Evolutionary conservation across 768 basidiomycete species (phyloP).

Genomic region (Boletus coccyginus): DNA sequence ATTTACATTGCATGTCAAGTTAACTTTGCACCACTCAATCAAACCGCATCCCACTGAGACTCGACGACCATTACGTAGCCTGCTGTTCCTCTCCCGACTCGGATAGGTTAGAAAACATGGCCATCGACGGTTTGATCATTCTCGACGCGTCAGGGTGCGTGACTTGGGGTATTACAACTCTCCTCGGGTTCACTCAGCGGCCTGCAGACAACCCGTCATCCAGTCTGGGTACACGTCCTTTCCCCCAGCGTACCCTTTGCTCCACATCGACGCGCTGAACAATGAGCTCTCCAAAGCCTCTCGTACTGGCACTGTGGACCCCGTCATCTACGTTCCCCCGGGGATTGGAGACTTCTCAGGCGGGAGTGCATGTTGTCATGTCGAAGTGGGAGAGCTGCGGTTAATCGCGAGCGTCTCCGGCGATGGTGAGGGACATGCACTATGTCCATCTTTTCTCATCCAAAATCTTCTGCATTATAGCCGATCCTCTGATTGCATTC

Average conservation of each 20-base stretch:
- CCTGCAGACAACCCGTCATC: constrained; percentile 70
- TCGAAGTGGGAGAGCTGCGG: constrained; percentile 71
- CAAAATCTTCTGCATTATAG: constrained; percentile 37
- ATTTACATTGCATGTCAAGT: constrained; percentile 5
- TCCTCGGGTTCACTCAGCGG: constrained; percentile 2
- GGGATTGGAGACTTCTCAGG: constrained; percentile 40
- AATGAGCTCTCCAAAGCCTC: constrained; percentile 59
- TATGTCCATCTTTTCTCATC: background rate
- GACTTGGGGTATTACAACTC: background rate
- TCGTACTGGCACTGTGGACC: constrained; percentile 59
- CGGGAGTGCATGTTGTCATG: constrained; percentile 78
- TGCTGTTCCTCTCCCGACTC: background rate
- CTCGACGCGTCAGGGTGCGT: constrained; percentile 72
- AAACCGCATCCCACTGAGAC: background rate
- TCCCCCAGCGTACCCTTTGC: constrained; percentile 71
- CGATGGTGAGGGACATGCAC: constrained; percentile 52
- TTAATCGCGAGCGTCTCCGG: constrained; percentile 80
- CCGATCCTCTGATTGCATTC: constrained; percentile 88
- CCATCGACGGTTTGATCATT: constrained; percentile 80
- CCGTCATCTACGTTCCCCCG: constrained; percentile 64
- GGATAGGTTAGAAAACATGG: constrained; percentile 41
- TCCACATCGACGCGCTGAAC: constrained; percentile 86
- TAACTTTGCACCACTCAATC: constrained; percentile 3
- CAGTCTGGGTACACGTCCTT: constrained; percentile 86
- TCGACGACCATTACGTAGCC: background rate